These are phyloP conservation scores for Drosera capensis DNA, from an alignment of 148 eudicot species.

Conservation along the genomic window DNA sequence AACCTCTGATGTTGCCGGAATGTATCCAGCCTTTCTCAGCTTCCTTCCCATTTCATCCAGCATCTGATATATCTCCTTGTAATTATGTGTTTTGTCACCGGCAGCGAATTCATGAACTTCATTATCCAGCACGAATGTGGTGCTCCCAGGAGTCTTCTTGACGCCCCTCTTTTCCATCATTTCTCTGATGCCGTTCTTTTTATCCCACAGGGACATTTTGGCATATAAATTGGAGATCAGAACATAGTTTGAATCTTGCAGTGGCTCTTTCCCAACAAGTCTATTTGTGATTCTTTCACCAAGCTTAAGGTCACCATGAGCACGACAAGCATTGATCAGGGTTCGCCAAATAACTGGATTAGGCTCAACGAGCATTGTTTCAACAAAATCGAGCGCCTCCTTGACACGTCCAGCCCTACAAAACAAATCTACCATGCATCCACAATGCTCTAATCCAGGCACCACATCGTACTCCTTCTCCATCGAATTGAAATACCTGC, in stretches of 20 bases:
- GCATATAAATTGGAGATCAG: constrained; percentile 48
- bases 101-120: constrained; percentile 32
- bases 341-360: constrained; percentile 50
- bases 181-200: constrained; percentile 35
- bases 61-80: constrained; percentile 30
- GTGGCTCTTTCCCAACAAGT: constrained; percentile 27
- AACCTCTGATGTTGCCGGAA: constrained; percentile 29
- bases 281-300: constrained; percentile 29
- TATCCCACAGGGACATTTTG: constrained; percentile 39
- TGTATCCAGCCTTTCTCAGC: constrained; percentile 28
- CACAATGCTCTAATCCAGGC: constrained; percentile 62
- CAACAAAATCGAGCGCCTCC: constrained; percentile 42
- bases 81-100: constrained; percentile 24
- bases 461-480: constrained; percentile 17
- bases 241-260: constrained; percentile 39
- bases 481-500: constrained; percentile 27
- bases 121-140: constrained; percentile 33
- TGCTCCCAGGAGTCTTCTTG: constrained; percentile 42
- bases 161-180: constrained; percentile 39
- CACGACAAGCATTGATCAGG: constrained; percentile 33
- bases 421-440: constrained; percentile 63
- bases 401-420: constrained; percentile 41
- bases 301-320: constrained; percentile 34
- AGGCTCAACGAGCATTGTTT: constrained; percentile 54
- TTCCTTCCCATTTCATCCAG: constrained; percentile 29